Evolutionary conservation across 2,329 filamentous ascomycete genomes (phyloP), one percentile per base, ranked within the genome.

Genomic region (Epichloe uncinata): DNA sequence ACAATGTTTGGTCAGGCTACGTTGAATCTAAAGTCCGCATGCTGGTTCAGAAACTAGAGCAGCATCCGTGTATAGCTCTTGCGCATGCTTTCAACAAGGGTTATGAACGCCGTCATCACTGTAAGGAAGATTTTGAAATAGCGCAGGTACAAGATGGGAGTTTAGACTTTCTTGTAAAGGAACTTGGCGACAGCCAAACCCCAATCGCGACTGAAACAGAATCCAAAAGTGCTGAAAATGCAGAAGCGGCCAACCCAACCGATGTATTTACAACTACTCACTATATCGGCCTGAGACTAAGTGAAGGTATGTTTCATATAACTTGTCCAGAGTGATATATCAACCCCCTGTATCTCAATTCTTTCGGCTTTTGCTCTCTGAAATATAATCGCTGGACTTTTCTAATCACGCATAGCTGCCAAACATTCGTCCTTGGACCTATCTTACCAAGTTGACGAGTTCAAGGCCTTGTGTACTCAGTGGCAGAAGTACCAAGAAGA

Each of bases 81-180:
- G 90, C 93, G 1, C 88, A 93, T 58, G 86, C 90, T 0, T 98
- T 90, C 73, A 91, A 88, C 60, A 95, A 97, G 65, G 87, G 87
- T 3, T 95, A 94, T 62, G 86, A 95, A 58, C 81, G 93, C 53
- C 74, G 81, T 3, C 90, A 97, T 66, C 73, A 74, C 43, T 91
- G 71, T 75, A 83, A 69, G 41, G 67, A 67, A 67, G 78, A 66
- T 41, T 59, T 67, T 36, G 69, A 79, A 54, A 67, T 74, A 22
- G 71, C 73, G 37, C 71, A 76, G 51, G 76, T 80, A 13, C 72
- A 75, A 51, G 70, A 75, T 34, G 78, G 78, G 12, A 73, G 69
- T 52, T 63, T 80, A 35, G 63, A 69, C 13, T 76, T 69, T 54
- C 49, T 74, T 8, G 58, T 67, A 47, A 62, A 69, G 3, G 67